Conservation (phyloP, 1,284 basidiomycete genomes). For the Fistulina hepatica region DNA sequence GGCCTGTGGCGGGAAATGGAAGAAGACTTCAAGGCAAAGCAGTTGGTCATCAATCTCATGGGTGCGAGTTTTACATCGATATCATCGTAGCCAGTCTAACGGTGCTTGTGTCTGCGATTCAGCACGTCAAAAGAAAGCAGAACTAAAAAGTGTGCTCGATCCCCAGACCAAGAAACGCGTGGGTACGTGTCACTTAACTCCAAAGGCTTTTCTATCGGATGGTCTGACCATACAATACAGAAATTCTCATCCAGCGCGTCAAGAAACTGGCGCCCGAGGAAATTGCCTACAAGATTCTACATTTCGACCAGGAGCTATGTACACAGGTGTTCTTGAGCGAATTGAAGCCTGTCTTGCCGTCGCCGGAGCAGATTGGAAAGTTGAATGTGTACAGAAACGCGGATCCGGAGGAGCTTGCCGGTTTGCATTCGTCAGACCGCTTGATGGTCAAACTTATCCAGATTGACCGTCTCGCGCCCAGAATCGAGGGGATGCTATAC, state of each 20-base stretch:
- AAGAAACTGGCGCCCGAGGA: slow-evolving; percentile 77
- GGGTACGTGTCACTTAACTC: slow-evolving; percentile 38
- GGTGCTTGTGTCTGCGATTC: slow-evolving; percentile 9
- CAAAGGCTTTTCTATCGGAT: not conserved
- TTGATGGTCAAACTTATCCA: slow-evolving; percentile 97
- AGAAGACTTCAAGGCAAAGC: slow-evolving; percentile 96
- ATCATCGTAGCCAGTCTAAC: not conserved
- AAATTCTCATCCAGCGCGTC: slow-evolving; percentile 83
- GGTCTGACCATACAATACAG: slow-evolving; percentile 28
- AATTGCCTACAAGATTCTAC: slow-evolving; percentile 71
- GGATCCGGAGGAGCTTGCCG: slow-evolving; percentile 78
- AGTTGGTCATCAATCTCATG: slow-evolving; percentile 77
- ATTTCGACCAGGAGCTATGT: slow-evolving; percentile 80
- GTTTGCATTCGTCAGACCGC: slow-evolving; percentile 88
- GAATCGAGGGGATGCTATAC: slow-evolving; percentile 93
- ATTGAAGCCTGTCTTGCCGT: slow-evolving; percentile 76
- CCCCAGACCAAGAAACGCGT: slow-evolving; percentile 84
- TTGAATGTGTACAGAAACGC: slow-evolving; percentile 85
- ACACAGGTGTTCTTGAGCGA: slow-evolving; percentile 82
- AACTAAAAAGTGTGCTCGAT: slow-evolving; percentile 85
- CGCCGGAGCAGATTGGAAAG: slow-evolving; percentile 85
- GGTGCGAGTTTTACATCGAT: slow-evolving; percentile 30
- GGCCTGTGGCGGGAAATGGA: slow-evolving; percentile 97
- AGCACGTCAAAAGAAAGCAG: slow-evolving; percentile 75
- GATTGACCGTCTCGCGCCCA: slow-evolving; percentile 83